Evolutionary conservation across 345 rosid genomes (phyloP).

Genomic region (Populus euphratica): DNA sequence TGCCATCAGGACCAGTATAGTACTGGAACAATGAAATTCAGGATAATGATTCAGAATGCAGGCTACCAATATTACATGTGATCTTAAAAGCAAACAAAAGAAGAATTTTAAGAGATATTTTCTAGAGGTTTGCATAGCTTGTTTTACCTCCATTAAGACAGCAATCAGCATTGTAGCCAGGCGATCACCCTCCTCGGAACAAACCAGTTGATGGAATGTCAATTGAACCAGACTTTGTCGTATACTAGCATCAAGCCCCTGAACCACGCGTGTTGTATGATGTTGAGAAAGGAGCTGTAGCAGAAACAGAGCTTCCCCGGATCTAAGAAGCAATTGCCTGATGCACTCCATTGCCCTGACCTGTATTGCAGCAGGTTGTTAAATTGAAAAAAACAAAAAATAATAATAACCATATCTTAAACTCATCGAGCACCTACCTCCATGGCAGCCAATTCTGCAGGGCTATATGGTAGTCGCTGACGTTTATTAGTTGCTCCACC

Average conservation of each 20-base stretch:
- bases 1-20: conserved; percentile 96
- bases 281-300: conserved; percentile 87
- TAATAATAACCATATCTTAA: background rate
- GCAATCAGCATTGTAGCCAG: conserved; percentile 85
- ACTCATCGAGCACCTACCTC: conserved; percentile 51
- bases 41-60: conserved; percentile 3
- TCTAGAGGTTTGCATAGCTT: background rate
- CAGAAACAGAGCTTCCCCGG: conserved; percentile 92
- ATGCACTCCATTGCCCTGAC: conserved; percentile 96
- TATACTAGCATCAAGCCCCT: conserved; percentile 64
- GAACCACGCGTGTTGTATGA: conserved; percentile 78
- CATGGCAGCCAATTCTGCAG: conserved; percentile 89
- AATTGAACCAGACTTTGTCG: conserved; percentile 64
- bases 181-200: conserved; percentile 92
- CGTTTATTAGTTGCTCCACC: conserved; percentile 68
- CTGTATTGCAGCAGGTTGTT: conserved; percentile 37
- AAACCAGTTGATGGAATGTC: conserved; percentile 89
- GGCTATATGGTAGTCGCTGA: conserved; percentile 73
- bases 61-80: background rate
- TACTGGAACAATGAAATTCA: conserved; percentile 46
- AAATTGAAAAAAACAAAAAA: background rate
- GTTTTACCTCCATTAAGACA: conserved; percentile 80
- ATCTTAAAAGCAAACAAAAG: no score
- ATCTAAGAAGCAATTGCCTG: conserved; percentile 92
- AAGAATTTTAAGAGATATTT: background rate